phyloP scores from a whole-genome alignment of 768 basidiomycete genomes.

The Leccinum subgranulosum region DNA sequence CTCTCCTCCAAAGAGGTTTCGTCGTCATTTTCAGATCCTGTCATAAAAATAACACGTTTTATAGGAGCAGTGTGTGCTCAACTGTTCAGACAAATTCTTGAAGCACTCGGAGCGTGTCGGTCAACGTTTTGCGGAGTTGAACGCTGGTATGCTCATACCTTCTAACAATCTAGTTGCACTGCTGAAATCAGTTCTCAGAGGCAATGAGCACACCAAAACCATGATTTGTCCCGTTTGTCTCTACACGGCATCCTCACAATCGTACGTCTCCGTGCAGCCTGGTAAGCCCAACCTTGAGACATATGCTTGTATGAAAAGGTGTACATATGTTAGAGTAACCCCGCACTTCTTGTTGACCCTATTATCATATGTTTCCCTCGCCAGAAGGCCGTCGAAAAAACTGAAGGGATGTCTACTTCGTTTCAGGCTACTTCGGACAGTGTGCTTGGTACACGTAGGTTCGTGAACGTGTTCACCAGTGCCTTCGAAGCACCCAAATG shows the following conservation, averaged over 20 bases:
- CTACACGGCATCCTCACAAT: background rate
- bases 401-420: background rate
- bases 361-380: slow-evolving; percentile 14
- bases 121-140: slow-evolving; percentile 87
- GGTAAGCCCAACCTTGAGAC: slow-evolving; percentile 12
- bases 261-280: slow-evolving; percentile 2
- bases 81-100: slow-evolving; percentile 97
- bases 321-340: slow-evolving; percentile 18
- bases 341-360: slow-evolving; percentile 2
- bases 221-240: slow-evolving; percentile 14
- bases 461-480: background rate
- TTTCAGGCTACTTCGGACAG: background rate
- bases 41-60: slow-evolving; percentile 7
- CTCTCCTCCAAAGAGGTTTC: slow-evolving; percentile 89
- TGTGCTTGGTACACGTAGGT: background rate
- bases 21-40: background rate
- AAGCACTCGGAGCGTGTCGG: slow-evolving; percentile 95
- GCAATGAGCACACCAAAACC: slow-evolving; percentile 31
- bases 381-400: background rate
- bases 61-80: slow-evolving; percentile 87
- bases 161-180: background rate
- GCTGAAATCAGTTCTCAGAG: slow-evolving; percentile 20
- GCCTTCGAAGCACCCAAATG: background rate
- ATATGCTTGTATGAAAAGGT: slow-evolving; percentile 12
- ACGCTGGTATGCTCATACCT: slow-evolving; percentile 66